Evolutionary conservation across 768 basidiomycete genomes (phyloP), one percentile per base, ranked within the genome.

Genomic region (Collybiopsis luxurians): DNA sequence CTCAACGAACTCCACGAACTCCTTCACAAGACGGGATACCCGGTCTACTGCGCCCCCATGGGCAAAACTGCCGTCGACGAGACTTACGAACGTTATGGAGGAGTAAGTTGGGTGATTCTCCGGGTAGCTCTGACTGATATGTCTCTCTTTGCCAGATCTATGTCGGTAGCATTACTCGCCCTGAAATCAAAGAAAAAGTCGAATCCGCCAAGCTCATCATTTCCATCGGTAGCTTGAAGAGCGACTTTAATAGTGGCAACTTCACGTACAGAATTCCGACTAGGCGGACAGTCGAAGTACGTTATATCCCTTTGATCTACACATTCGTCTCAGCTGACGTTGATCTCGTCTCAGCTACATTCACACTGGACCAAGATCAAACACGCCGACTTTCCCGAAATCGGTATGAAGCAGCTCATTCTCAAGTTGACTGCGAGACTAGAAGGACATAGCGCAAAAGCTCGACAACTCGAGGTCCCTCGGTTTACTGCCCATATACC

Each of bases 161-260:
- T 63, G 76, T 92, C 31, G 93, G 92, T 1, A 80, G 81, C 4
- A 77, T 91, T 61, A 86, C 81, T 7, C 78, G 81, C 42, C 86
- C 87, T 0, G 78, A 74, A 24, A 74, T 92, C 61, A 87, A 84
- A 69, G 81, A 85, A 53, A 82, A 78, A 59, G 84, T 95, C 27
- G 92, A 95, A 70, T 74, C 67, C 2, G 85, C 91, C 3, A 89
- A 86, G 61, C 74, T 95, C 42, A 84, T 92, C 50, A 65, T 95
- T 12, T 89, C 88, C 12, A 74, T 95, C 57, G 90, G 91, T 3
- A 71, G 74, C 1, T 73, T 91, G 49, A 83, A 81, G 66, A 84
- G 81, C 45, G 92, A 95, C 68, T 93, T 92, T 76, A 95, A 95
- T 70, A 91, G 90, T 1, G 93, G 92, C 30, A 89, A 88, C 69